phyloP scores from a whole-genome alignment of 2,329 filamentous ascomycete genomes.

The Cytospora piceicola region DNA sequence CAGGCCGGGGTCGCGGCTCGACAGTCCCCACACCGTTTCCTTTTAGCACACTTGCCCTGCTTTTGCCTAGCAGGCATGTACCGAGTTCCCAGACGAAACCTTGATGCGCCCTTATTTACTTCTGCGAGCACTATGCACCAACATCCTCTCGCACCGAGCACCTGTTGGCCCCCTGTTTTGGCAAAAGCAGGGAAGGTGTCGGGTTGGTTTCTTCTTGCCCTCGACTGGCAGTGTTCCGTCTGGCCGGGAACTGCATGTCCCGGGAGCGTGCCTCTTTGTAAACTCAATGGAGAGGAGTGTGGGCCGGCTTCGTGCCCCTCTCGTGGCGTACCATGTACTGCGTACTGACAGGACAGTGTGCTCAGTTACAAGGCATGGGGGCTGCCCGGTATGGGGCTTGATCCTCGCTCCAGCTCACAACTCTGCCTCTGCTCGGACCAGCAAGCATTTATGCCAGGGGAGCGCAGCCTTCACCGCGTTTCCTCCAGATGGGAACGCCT shows the following conservation, averaged over 20 bases:
- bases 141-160: not conserved
- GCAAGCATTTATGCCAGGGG: conserved; percentile 29
- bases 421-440: conserved; percentile 30
- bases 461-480: conserved; percentile 29
- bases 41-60: not conserved
- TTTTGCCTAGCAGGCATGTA: not conserved
- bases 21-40: conserved; percentile 2
- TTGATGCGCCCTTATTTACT: not conserved
- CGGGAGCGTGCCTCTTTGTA: conserved; percentile 8
- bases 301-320: conserved; percentile 23
- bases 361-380: conserved; percentile 25
- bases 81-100: not conserved
- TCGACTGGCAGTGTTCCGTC: conserved; percentile 18
- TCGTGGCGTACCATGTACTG: conserved; percentile 14
- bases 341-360: conserved; percentile 11
- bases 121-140: not conserved
- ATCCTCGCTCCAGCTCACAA: conserved; percentile 28
- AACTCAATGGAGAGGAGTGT: conserved; percentile 9
- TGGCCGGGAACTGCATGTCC: conserved; percentile 10
- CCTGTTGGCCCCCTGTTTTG: not conserved
- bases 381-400: conserved; percentile 30
- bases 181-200: not conserved
- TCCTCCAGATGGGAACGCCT: conserved; percentile 27
- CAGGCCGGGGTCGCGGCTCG: conserved; percentile 30
- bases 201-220: conserved; percentile 3